phyloP scores from a whole-genome alignment of 495 filamentous ascomycete genomes.

The Penicillium simplicissimum region DNA sequence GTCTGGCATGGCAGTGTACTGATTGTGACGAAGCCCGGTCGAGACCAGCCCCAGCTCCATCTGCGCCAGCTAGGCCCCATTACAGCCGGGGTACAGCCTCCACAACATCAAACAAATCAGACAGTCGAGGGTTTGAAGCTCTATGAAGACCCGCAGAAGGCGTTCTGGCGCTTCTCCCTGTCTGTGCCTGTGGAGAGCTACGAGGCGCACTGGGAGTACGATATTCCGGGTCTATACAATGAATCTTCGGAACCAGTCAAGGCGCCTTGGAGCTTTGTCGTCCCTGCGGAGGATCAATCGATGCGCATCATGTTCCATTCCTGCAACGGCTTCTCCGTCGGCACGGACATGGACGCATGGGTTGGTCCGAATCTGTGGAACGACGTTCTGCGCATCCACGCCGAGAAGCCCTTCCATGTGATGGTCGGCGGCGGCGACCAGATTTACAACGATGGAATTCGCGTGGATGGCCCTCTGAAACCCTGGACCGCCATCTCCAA shows the following conservation, averaged over 20 bases:
- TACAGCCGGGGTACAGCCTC: slow-evolving; percentile 11
- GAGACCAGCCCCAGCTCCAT: slow-evolving; percentile 49
- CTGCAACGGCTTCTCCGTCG: slow-evolving; percentile 94
- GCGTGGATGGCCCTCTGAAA: slow-evolving; percentile 76
- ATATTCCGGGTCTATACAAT: slow-evolving; percentile 43
- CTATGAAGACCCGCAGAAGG: slow-evolving; percentile 74
- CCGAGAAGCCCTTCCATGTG: slow-evolving; percentile 79
- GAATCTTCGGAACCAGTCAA: slow-evolving; percentile 41
- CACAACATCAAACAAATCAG: slow-evolving; percentile 18
- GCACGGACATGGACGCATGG: slow-evolving; percentile 84
- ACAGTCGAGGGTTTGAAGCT: slow-evolving; percentile 60
- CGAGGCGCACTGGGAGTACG: slow-evolving; percentile 53
- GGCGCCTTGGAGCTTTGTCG: slow-evolving; percentile 59
- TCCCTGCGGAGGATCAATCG: slow-evolving; percentile 75
- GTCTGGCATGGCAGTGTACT: slow-evolving; percentile 83
- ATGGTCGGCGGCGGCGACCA: slow-evolving; percentile 97
- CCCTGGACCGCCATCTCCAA: slow-evolving; percentile 80
- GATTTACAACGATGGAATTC: slow-evolving; percentile 90
- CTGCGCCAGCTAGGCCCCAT: slow-evolving; percentile 50
- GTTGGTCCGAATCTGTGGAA: slow-evolving; percentile 86
- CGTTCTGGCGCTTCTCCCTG: slow-evolving; percentile 80
- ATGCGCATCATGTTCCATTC: slow-evolving; percentile 97
- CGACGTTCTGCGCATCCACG: slow-evolving; percentile 73
- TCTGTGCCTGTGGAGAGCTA: slow-evolving; percentile 48
- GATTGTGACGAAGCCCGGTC: slow-evolving; percentile 70